These are phyloP conservation scores for Tardiomyces depauwii DNA, from an alignment of 1,139 yeast species.

Conservation along the genomic window DNA sequence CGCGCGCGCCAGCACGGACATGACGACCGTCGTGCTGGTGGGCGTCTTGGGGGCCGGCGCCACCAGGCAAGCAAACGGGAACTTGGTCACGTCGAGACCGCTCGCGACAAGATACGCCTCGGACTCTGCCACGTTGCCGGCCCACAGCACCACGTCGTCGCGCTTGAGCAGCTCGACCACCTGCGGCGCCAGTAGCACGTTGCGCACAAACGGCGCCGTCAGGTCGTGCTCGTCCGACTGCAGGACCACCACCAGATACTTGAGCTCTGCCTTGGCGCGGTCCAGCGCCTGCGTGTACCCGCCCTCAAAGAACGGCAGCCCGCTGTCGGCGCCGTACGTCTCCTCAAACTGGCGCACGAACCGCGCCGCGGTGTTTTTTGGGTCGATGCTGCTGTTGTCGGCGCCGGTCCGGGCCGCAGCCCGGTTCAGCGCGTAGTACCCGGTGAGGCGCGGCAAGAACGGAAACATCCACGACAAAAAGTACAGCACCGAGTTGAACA, in stretches of 20 bases:
- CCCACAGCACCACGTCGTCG: constrained; percentile 62
- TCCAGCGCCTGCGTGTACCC: constrained; percentile 69
- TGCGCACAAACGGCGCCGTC: constrained; percentile 41
- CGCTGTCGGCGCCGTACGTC: constrained; percentile 17
- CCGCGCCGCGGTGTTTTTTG: constrained; percentile 30
- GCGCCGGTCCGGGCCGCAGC: constrained; percentile 13
- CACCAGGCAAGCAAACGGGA: constrained; percentile 71
- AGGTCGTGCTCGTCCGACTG: constrained; percentile 67
- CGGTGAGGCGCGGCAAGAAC: constrained; percentile 25
- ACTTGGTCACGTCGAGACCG: constrained; percentile 57
- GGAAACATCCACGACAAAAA: constrained; percentile 25
- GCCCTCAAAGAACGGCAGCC: constrained; percentile 44
- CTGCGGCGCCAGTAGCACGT: constrained; percentile 41
- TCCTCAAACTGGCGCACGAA: constrained; percentile 31
- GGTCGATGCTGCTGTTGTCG: constrained; percentile 27
- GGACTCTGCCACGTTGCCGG: constrained; percentile 68
- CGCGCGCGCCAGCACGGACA: constrained; percentile 52
- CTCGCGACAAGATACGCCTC: constrained; percentile 83
- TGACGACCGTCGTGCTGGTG: constrained; percentile 24
- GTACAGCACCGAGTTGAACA: constrained; percentile 21
- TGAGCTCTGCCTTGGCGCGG: constrained; percentile 52
- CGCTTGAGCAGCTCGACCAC: constrained; percentile 43
- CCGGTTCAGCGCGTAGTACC: constrained; percentile 26
- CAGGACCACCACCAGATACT: constrained; percentile 62
- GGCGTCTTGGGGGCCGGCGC: constrained; percentile 35